Evolutionary conservation across 768 basidiomycete species (phyloP), one percentile per base, ranked within the genome.

Genomic region (Phaffia tasmanica): DNA sequence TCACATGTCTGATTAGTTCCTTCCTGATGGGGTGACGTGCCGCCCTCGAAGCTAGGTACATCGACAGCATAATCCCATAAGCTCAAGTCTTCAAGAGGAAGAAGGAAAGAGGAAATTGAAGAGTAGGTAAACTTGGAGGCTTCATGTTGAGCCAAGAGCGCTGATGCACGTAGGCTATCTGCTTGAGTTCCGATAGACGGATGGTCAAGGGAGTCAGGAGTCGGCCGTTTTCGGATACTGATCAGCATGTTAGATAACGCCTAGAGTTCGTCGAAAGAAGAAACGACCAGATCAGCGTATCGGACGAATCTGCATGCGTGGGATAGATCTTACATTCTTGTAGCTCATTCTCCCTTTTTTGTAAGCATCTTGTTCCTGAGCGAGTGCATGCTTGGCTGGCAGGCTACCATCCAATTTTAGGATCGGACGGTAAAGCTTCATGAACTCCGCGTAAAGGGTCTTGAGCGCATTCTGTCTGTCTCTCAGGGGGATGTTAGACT

Each of bases 351-450:
- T 85, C 0, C 86, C 83, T 69, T 83, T 84, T 29, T 79, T 79
- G 76, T 90, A 91, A 0, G 90, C 80, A 67, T 89, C 85, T 46
- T 83, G 82, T 72, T 94, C 91, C 72, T 94, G 89, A 58, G 78
- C 81, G 14, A 90, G 80, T 3, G 91, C 84, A 76, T 94, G 87
- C 62, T 89, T 84, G 0, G 84, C 77, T 0, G 60, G 61, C 21
- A 67, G 47, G 15, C 42, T 18, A 9, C 53, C 25, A 11, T 32
- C 53, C 49, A 14, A 30, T 47, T 21, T 48, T 23, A 14, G 59
- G 27, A 0, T 57, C 16, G 14, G 80, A 77, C 11, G 82, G 77
- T 92, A 92, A 2, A 92, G 77, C 27, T 83, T 78, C 35, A 78
- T 70, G 72, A 88, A 92, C 72, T 87, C 86, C 29, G 86, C 83